Base-by-base conservation (phyloP, 495 filamentous ascomycete genomes). In the Penicillium ucsense region DNA sequence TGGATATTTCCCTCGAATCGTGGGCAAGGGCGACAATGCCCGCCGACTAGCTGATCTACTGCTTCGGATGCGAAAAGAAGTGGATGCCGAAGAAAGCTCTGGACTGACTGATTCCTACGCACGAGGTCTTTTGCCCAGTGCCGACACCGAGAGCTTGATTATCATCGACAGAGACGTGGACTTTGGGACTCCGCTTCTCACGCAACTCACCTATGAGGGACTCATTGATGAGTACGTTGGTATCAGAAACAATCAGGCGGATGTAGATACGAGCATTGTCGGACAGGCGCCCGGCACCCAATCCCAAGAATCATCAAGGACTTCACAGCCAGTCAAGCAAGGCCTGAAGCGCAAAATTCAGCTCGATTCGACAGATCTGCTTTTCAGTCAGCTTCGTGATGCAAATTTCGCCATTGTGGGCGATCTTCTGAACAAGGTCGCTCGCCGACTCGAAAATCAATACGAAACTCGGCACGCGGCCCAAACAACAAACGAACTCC, bases 131-230 rank as follows among this genome's bases (percentile, higher is more conserved):
- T 83, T 88, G n/a, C 94, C 94, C 41, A 97, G 92, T 61, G 82
- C 82, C 10, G 79, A 81, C 6, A 86, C 87, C 44, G 91, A 97
- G 62, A 90, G 81, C 58, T 68, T 96, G 47, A 89, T 99, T 55
- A 86, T 99, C 51, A 90, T 97, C 34, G 94, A 96, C 65, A 85
- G 94, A 35, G 89, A 95, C 52, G 83, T 94, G 41, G 94, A 99
- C 59, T 88, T 90, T 65, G 86, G 86, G 31, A 94, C 92, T 20
- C 82, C 84, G 2, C 76, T 99, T 8, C 79, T 97, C 41, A 97
- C 92, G 0, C 94, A 97, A 61, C 73, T 99, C 36, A 99, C 94
- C 6, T 99, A 99, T 57, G 90, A 97, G 68, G 94, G 94, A 1
- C 64, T 99, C 31, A 85, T 99, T 43, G 94, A 99, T 62, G 94